These are phyloP conservation scores for Kwoniella sp. DNA, from an alignment of 768 basidiomycete species.

Conservation along the genomic window DNA sequence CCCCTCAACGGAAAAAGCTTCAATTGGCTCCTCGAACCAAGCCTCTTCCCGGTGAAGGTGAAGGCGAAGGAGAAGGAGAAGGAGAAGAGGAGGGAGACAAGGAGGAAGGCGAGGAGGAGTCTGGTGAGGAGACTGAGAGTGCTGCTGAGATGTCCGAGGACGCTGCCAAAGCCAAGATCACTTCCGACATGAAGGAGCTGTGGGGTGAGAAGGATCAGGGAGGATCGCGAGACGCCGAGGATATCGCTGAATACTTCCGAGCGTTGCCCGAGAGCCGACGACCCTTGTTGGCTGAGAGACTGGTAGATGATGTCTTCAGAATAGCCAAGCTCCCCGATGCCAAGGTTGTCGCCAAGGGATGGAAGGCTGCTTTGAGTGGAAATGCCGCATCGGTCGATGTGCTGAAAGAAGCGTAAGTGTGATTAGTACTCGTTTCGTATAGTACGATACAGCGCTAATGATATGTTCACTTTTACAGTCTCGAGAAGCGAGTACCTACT, in stretches of 20 bases:
- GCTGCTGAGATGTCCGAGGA: slow-evolving; percentile 64
- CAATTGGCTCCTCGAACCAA: slow-evolving; percentile 77
- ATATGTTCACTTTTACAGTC: slow-evolving; percentile 11
- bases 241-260: slow-evolving; percentile 84
- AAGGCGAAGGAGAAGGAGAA: slow-evolving; percentile 30
- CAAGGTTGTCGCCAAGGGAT: slow-evolving; percentile 73
- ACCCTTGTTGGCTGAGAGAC: slow-evolving; percentile 69
- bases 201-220: slow-evolving; percentile 61
- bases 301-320: slow-evolving; percentile 74
- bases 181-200: slow-evolving; percentile 82
- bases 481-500: slow-evolving; percentile 53
- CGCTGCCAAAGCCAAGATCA: slow-evolving; percentile 73
- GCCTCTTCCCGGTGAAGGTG: slow-evolving; percentile 59
- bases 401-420: slow-evolving; percentile 66
- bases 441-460: slow-evolving; percentile 12
- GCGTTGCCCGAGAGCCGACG: slow-evolving; percentile 69
- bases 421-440: not conserved
- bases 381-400: slow-evolving; percentile 63
- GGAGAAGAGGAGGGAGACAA: slow-evolving; percentile 52
- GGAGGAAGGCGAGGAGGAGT: slow-evolving; percentile 51
- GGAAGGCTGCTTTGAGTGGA: slow-evolving; percentile 66
- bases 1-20: slow-evolving; percentile 68
- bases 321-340: slow-evolving; percentile 75
- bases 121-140: slow-evolving; percentile 56
- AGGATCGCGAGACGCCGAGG: slow-evolving; percentile 67